Evolutionary conservation across 176 grass and related monocot species (phyloP).

Genomic region (Melocanna baccifera): DNA sequence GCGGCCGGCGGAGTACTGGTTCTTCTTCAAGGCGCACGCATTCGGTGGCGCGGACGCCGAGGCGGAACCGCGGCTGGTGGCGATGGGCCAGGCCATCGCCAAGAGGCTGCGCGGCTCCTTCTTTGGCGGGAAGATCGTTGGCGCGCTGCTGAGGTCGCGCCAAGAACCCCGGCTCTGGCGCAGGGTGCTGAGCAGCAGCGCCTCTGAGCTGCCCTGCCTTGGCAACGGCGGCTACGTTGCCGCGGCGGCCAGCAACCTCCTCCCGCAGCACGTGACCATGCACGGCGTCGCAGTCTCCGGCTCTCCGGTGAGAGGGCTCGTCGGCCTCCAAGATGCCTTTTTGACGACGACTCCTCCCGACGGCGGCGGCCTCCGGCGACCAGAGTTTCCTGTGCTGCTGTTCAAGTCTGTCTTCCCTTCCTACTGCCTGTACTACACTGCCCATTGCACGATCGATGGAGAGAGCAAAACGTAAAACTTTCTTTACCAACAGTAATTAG

Average conservation of each 20-base stretch:
- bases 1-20: conserved; percentile 21
- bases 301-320: conserved; percentile 6
- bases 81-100: conserved; percentile 20
- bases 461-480: not conserved
- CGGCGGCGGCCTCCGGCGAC: not conserved
- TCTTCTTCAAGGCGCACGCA: conserved; percentile 38
- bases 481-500: not conserved
- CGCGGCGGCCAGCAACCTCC: not conserved
- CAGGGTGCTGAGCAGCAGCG: not conserved
- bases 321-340: conserved; percentile 1
- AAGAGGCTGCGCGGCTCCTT: conserved; percentile 11
- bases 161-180: conserved; percentile 5
- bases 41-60: not conserved
- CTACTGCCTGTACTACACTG: conserved; percentile 27
- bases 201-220: not conserved
- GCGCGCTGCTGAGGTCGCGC: conserved; percentile 18
- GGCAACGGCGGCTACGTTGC: not conserved
- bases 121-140: conserved; percentile 22
- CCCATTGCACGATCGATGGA: conserved; percentile 1
- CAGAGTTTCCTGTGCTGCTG: conserved; percentile 20
- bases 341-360: not conserved
- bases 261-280: conserved; percentile 14
- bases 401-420: conserved; percentile 33
- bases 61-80: not conserved
- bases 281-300: conserved; percentile 8